These are phyloP conservation scores for Leishmania gerbilli DNA, from an alignment of 208 protist species.

Conservation along the genomic window DNA sequence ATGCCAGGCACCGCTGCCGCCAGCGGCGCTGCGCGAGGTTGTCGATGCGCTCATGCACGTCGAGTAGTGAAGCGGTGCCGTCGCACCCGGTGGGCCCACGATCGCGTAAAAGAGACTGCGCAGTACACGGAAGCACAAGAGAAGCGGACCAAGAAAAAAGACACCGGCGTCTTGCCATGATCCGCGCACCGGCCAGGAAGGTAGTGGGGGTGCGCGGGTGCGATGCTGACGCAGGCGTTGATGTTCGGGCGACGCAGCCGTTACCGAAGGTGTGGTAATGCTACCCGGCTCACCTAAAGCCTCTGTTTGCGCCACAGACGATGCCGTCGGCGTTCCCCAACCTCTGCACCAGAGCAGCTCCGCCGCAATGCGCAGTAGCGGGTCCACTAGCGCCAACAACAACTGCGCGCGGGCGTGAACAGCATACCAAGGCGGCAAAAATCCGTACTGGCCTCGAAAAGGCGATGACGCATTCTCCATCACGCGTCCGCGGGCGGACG, in stretches of 20 bases:
- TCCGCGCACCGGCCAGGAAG: not conserved
- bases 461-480: not conserved
- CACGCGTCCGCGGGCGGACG: not conserved
- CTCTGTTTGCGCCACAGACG: not conserved
- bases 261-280: not conserved
- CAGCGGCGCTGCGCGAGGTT: not conserved
- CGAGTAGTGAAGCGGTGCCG: not conserved
- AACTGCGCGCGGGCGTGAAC: conserved; percentile 42
- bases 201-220: not conserved
- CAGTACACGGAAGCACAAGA: conserved; percentile 1
- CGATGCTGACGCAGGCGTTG: not conserved
- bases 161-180: not conserved
- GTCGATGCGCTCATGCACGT: not conserved
- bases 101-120: not conserved
- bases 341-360: conserved; percentile 29
- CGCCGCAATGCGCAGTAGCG: conserved; percentile 19
- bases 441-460: conserved; percentile 15
- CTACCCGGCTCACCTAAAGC: too few relatives aligned
- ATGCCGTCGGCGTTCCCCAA: conserved; percentile 3
- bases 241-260: not conserved
- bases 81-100: not conserved
- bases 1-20: not conserved
- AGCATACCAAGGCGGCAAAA: conserved; percentile 35
- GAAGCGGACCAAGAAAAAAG: not conserved
- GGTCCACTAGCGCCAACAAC: conserved; percentile 35